Evolutionary conservation across 164 flowering plant species (phyloP).

Genomic region (Cinnamomum chago): DNA sequence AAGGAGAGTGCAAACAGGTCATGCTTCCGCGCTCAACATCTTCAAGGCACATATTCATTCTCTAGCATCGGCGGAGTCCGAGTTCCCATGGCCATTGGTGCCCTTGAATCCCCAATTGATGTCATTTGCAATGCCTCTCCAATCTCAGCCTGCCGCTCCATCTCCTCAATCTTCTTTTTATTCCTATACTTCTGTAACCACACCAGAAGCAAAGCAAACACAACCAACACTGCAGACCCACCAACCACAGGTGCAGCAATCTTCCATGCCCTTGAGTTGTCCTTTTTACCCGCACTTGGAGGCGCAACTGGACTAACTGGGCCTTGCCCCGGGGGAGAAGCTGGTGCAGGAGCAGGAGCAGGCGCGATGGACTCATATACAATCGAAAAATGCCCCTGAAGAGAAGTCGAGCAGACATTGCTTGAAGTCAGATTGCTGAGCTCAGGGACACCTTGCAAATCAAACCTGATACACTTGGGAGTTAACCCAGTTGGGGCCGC

Average conservation of each 20-base stretch:
- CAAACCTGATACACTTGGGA: constrained; percentile 62
- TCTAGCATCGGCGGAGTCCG: constrained; percentile 29
- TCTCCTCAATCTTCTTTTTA: constrained; percentile 46
- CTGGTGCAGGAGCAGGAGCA: constrained; percentile 33
- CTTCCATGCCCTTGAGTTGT: constrained; percentile 46
- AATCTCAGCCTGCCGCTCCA: constrained; percentile 70
- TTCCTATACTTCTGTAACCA: constrained; percentile 39
- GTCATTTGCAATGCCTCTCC: constrained; percentile 44
- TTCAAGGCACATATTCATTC: constrained; percentile 26
- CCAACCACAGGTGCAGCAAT: constrained; percentile 61
- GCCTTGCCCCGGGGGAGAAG: constrained; percentile 13
- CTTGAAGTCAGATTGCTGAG: constrained; percentile 42
- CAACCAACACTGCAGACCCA: constrained; percentile 36
- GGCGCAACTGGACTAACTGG: neutral
- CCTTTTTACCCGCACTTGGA: constrained; percentile 8
- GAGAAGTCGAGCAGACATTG: constrained; percentile 39
- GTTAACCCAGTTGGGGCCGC: constrained; percentile 34
- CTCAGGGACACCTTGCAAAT: constrained; percentile 39
- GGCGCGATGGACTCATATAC: constrained; percentile 50
- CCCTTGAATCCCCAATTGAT: constrained; percentile 21
- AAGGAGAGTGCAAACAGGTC: neutral
- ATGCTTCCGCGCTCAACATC: neutral
- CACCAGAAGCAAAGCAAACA: constrained; percentile 32
- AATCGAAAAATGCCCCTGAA: constrained; percentile 78
- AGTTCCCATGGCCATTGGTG: constrained; percentile 32